A percentile compares a stretch with the other conserved stretches of the same genome.
Conservation (phyloP, 352 stramenopile genomes). For the Globisporangium yorkense region DNA sequence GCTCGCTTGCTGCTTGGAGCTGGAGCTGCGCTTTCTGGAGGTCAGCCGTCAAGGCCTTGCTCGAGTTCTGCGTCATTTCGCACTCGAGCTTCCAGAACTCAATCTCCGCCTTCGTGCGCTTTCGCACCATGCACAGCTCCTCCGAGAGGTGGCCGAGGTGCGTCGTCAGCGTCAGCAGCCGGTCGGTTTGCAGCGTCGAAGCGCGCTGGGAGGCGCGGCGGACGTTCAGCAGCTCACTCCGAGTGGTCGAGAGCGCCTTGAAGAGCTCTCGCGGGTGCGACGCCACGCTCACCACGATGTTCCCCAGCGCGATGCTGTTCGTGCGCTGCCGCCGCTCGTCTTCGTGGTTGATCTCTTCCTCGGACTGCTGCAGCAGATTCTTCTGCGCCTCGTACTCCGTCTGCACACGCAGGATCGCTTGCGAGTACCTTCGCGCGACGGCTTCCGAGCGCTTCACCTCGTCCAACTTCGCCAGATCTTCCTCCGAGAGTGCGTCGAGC, state of each 20-base stretch:
- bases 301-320: constrained; percentile 50
- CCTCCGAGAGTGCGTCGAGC: constrained; percentile 5
- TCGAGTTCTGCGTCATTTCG: constrained; percentile 54
- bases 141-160: constrained; percentile 64
- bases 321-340: constrained; percentile 43
- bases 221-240: constrained; percentile 35
- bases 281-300: constrained; percentile 41
- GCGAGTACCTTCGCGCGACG: constrained; percentile 41
- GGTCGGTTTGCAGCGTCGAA: constrained; percentile 50
- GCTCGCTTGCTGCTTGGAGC: constrained; percentile 18
- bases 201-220: constrained; percentile 44
- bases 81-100: constrained; percentile 68
- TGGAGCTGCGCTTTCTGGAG: constrained; percentile 25
- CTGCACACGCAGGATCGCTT: constrained; percentile 45
- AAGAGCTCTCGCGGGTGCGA: constrained; percentile 62
- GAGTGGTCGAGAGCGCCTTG: constrained; percentile 40
- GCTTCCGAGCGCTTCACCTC: constrained; percentile 43
- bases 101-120: constrained; percentile 47
- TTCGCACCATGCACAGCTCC: constrained; percentile 59
- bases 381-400: constrained; percentile 51
- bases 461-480: constrained; percentile 13
- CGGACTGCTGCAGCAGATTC: constrained; percentile 28
- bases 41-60: constrained; percentile 29
- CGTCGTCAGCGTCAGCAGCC: constrained; percentile 53
- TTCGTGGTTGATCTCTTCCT: constrained; percentile 30